These are phyloP conservation scores for Cinchona pubescens DNA, from an alignment of 257 asterid species.

Conservation along the genomic window DNA sequence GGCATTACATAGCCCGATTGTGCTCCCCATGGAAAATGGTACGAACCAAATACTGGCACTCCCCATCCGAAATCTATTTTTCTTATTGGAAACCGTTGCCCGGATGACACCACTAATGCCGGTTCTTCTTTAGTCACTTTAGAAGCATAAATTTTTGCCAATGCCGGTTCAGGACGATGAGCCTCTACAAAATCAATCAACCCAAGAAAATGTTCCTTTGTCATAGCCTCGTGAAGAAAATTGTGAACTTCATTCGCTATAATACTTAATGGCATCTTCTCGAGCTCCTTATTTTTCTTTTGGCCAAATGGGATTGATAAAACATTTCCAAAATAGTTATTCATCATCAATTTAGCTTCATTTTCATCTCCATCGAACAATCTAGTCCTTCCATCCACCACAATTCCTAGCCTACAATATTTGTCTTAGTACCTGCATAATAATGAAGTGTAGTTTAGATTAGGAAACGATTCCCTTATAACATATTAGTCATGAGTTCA, in stretches of 20 bases:
- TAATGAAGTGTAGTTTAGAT: too few relatives aligned
- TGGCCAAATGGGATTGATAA: conserved; percentile 63
- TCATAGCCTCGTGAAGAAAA: conserved; percentile 31
- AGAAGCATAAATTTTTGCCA: conserved; percentile 43
- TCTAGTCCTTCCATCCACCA: conserved; percentile 66
- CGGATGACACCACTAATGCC: conserved; percentile 62
- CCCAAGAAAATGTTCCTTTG: conserved; percentile 66
- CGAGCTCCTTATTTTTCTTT: conserved; percentile 33
- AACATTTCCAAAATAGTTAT: conserved; percentile 58
- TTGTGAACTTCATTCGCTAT: conserved; percentile 46
- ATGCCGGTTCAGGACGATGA: conserved; percentile 48
- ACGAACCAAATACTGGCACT: conserved; percentile 48
- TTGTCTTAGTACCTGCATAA: background rate
- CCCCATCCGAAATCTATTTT: conserved; percentile 73
- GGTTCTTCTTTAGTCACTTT: conserved; percentile 42
- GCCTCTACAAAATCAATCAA: conserved; percentile 72
- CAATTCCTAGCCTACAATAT: conserved; percentile 49
- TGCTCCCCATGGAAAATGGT: conserved; percentile 70
- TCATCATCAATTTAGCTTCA: conserved; percentile 2
- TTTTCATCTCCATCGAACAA: conserved; percentile 28
- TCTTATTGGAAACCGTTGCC: conserved; percentile 42
- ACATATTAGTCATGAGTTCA: too few relatives aligned
- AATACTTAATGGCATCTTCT: conserved; percentile 35
- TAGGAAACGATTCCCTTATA: too few relatives aligned
- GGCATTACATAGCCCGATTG: conserved; percentile 73